A percentile compares a stretch with the other conserved stretches of the same genome.
Evolutionary conservation across 2,329 filamentous ascomycete species (phyloP).

Genomic region (Aspergillus awamori): DNA sequence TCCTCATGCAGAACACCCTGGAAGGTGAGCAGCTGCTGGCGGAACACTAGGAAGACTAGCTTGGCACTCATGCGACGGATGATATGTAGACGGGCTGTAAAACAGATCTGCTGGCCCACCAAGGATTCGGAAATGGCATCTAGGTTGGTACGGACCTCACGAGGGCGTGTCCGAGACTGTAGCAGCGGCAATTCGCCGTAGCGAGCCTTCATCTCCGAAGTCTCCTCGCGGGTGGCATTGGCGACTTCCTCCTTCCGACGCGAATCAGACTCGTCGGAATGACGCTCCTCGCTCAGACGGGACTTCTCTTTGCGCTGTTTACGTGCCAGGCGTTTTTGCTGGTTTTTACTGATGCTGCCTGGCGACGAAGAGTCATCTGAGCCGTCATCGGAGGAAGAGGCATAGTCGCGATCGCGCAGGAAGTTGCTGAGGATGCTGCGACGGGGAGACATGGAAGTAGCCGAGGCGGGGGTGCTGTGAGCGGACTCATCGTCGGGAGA

Average conservation of each 20-base stretch:
- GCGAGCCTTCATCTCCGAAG: slow-evolving; percentile 59
- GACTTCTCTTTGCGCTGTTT: slow-evolving; percentile 45
- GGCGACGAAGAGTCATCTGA: slow-evolving; percentile 41
- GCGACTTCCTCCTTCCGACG: slow-evolving; percentile 46
- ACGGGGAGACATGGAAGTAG: slow-evolving; percentile 35
- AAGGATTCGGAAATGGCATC: slow-evolving; percentile 55
- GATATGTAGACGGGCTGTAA: slow-evolving; percentile 75
- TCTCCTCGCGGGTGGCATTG: slow-evolving; percentile 57
- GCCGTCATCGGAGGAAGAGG: slow-evolving; percentile 48
- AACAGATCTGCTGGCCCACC: slow-evolving; percentile 63
- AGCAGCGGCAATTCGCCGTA: slow-evolving; percentile 63
- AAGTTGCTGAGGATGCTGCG: slow-evolving; percentile 47
- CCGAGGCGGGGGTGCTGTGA: slow-evolving; percentile 21
- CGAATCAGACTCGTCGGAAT: slow-evolving; percentile 43
- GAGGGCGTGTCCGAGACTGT: slow-evolving; percentile 57
- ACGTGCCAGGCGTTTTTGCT: slow-evolving; percentile 47
- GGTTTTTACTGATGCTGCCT: slow-evolving; percentile 47
- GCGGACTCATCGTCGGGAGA: slow-evolving; percentile 30
- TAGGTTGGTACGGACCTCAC: slow-evolving; percentile 53
- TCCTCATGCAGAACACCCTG: slow-evolving; percentile 75
- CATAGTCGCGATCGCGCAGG: slow-evolving; percentile 45
- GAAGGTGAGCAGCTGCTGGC: slow-evolving; percentile 79
- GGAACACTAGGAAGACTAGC: slow-evolving; percentile 82
- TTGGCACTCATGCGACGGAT: slow-evolving; percentile 79
- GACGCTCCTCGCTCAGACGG: slow-evolving; percentile 48